phyloP scores from a whole-genome alignment of 805 yeast genomes.

The Candida boidinii region DNA sequence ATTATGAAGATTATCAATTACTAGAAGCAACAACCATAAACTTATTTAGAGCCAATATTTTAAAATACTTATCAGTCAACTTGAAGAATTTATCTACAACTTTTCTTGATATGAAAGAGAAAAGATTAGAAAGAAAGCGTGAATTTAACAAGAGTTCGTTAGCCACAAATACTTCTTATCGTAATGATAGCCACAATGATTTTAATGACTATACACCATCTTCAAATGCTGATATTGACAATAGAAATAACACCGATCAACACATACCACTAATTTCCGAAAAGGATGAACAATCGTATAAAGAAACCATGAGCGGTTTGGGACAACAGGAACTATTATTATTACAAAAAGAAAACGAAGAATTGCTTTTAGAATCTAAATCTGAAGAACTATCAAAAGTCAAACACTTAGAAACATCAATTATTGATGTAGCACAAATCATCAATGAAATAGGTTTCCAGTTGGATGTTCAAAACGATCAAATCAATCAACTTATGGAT shows the following conservation, averaged over 20 bases:
- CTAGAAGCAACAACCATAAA: constrained; percentile 30
- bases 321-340: constrained; percentile 48
- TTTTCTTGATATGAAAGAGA: constrained; percentile 42
- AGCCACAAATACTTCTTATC: constrained; percentile 12
- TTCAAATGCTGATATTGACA: not conserved
- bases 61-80: constrained; percentile 38
- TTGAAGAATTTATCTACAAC: constrained; percentile 32
- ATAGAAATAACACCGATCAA: not conserved
- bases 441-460: constrained; percentile 72
- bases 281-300: too few species aligned
- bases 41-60: constrained; percentile 38
- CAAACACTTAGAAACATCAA: constrained; percentile 49
- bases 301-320: constrained; percentile 20
- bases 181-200: constrained; percentile 2
- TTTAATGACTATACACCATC: constrained; percentile 23
- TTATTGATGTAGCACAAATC: constrained; percentile 64
- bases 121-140: constrained; percentile 33
- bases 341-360: constrained; percentile 51
- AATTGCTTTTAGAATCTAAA: constrained; percentile 41
- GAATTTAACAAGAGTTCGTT: constrained; percentile 26
- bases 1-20: constrained; percentile 26
- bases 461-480: constrained; percentile 62
- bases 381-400: constrained; percentile 54
- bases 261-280: constrained; percentile 19
- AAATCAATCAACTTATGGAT: constrained; percentile 52